These are phyloP conservation scores for Lotmaria passim DNA, from an alignment of 208 protist species.

Conservation along the genomic window DNA sequence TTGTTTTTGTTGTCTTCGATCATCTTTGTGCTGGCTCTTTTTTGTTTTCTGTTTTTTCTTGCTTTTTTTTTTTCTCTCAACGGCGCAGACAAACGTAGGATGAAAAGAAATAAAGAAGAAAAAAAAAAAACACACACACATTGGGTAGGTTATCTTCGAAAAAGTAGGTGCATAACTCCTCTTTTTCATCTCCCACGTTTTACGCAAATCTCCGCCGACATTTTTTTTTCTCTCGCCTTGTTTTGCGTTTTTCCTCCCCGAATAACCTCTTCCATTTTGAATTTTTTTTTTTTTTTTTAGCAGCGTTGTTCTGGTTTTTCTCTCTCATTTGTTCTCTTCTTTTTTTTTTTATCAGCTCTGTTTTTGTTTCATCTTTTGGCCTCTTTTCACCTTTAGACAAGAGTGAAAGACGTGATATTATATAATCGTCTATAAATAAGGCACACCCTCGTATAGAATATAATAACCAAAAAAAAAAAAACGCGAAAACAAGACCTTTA, in stretches of 20 bases:
- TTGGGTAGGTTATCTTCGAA: constrained; percentile 4
- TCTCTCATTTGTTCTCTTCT: constrained; percentile 6
- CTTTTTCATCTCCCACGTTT: neutral
- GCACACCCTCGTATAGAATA: constrained; percentile 17
- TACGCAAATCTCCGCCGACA: too few species aligned
- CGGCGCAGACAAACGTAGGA: neutral
- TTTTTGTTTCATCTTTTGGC: neutral
- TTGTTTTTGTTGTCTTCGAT: neutral
- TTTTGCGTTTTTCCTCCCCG: too few species aligned
- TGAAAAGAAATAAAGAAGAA: neutral
- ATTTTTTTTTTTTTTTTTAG: neutral
- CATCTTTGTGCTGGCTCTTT: neutral
- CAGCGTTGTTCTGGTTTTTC: neutral
- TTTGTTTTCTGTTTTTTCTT: constrained; percentile 1
- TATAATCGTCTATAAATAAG: constrained; percentile 14
- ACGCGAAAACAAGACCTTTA: neutral
- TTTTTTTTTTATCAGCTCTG: neutral
- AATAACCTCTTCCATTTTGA: neutral
- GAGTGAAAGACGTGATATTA: neutral
- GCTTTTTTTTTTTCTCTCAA: neutral
- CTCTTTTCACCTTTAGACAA: neutral
- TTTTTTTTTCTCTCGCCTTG: too few species aligned
- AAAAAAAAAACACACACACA: too few species aligned
- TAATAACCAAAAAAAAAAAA: constrained; percentile 22
- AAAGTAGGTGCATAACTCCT: constrained; percentile 5